phyloP scores from a whole-genome alignment of 495 filamentous ascomycete species.

The Cladorrhinum samala region DNA sequence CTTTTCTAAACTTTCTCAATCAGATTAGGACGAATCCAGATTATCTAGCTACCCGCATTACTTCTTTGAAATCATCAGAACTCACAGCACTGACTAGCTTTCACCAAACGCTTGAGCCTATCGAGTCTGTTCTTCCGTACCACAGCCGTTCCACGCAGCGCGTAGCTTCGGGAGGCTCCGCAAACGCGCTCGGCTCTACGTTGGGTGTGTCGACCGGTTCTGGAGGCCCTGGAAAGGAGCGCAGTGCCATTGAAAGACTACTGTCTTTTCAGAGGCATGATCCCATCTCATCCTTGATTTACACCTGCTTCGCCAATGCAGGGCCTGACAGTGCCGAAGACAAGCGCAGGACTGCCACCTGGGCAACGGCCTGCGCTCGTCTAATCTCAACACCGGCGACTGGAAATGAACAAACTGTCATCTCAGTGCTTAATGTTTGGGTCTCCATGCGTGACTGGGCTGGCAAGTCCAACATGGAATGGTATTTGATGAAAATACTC shows the following conservation, averaged over 20 bases:
- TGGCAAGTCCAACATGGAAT: conserved; percentile 79
- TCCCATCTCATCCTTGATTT: conserved; percentile 76
- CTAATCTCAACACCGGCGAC: conserved; percentile 53
- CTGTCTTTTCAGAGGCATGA: conserved; percentile 83
- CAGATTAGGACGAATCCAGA: conserved; percentile 78
- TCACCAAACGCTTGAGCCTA: conserved; percentile 68
- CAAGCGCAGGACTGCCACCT: conserved; percentile 66
- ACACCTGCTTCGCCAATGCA: conserved; percentile 81
- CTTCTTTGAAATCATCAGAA: conserved; percentile 64
- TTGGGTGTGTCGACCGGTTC: conserved; percentile 13
- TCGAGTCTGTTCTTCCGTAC: conserved; percentile 74
- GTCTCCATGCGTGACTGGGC: conserved; percentile 83
- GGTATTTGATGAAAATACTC: conserved; percentile 87
- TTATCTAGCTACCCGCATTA: conserved; percentile 77
- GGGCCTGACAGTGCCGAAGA: conserved; percentile 72
- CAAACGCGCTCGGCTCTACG: conserved; percentile 5
- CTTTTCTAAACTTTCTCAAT: conserved; percentile 71
- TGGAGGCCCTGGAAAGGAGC: conserved; percentile 23
- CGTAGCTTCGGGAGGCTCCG: conserved; percentile 14
- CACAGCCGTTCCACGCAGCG: conserved; percentile 49
- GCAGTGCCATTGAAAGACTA: conserved; percentile 60
- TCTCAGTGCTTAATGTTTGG: conserved; percentile 74
- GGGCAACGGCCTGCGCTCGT: conserved; percentile 82
- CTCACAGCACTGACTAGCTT: conserved; percentile 66
- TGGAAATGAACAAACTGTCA: conserved; percentile 56